phyloP scores from a whole-genome alignment of 2,329 filamentous ascomycete species.

The Myotisia sp. region DNA sequence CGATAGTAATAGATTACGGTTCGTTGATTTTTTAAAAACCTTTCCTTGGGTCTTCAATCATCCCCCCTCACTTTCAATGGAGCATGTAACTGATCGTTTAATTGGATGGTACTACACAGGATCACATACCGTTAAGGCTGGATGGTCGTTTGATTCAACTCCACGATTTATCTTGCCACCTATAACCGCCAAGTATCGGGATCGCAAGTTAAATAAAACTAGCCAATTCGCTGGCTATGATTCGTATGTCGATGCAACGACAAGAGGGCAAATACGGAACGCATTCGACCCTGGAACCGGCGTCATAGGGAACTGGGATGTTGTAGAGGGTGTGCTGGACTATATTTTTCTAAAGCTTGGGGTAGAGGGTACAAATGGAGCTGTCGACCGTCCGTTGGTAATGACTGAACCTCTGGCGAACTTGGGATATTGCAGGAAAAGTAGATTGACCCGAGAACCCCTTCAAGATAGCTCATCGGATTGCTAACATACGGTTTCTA shows the following conservation, averaged over 20 bases:
- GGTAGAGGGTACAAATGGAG: constrained; percentile 55
- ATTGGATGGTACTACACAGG: constrained; percentile 37
- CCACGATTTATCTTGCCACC: constrained; percentile 72
- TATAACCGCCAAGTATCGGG: constrained; percentile 87
- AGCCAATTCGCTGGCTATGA: constrained; percentile 87
- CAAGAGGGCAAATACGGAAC: constrained; percentile 75
- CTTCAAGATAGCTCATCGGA: background rate
- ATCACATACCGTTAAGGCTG: constrained; percentile 75
- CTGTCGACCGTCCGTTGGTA: constrained; percentile 72
- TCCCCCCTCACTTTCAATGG: background rate
- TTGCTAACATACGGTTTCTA: constrained; percentile 25
- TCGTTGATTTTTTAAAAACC: constrained; percentile 11
- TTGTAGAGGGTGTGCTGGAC: constrained; percentile 86
- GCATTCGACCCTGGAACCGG: constrained; percentile 84
- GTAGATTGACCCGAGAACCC: constrained; percentile 37
- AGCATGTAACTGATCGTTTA: background rate
- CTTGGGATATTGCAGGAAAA: constrained; percentile 72
- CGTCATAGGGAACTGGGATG: constrained; percentile 94
- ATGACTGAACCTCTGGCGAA: constrained; percentile 96
- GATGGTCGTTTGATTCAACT: constrained; percentile 83
- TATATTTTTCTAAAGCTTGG: constrained; percentile 91
- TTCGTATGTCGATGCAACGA: constrained; percentile 87
- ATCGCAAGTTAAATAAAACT: constrained; percentile 81
- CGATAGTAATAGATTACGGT: constrained; percentile 99
- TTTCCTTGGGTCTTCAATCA: background rate